Evolutionary conservation across 2,329 filamentous ascomycete species (phyloP).

Genomic region (Curvularia sp.): DNA sequence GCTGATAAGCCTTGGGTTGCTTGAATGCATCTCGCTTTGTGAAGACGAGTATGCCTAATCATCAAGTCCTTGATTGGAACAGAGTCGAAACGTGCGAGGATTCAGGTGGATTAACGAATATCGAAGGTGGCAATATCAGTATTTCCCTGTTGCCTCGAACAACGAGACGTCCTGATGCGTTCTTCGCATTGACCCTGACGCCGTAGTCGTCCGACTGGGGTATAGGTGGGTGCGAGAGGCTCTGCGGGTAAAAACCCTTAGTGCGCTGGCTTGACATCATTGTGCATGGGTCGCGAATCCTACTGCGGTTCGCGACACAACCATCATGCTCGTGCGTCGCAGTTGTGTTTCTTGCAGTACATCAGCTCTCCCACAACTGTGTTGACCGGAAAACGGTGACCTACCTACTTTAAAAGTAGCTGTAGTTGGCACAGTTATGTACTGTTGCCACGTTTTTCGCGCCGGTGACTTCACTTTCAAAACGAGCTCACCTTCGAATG

Average conservation of each 20-base stretch:
- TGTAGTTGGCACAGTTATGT: too few relatives aligned
- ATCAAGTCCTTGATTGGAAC: not conserved
- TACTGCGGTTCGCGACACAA: slow-evolving; percentile 9
- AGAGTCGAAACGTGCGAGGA: not conserved
- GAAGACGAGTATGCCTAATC: not conserved
- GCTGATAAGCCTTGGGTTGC: slow-evolving; percentile 4
- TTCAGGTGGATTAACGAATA: not conserved
- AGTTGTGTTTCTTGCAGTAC: not conserved
- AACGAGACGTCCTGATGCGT: not conserved
- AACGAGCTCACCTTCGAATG: too few relatives aligned
- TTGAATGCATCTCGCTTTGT: not conserved
- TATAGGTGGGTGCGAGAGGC: slow-evolving; percentile 13
- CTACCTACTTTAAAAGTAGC: too few relatives aligned
- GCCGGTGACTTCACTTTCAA: too few relatives aligned
- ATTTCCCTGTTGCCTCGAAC: not conserved
- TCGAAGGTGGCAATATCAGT: not conserved
- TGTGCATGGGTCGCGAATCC: slow-evolving; percentile 7
- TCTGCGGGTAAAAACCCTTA: slow-evolving; percentile 18
- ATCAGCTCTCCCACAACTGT: too few relatives aligned
- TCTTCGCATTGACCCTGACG: slow-evolving; percentile 1
- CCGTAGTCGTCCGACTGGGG: slow-evolving; percentile 14
- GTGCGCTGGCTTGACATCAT: slow-evolving; percentile 13
- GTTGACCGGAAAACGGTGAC: too few relatives aligned
- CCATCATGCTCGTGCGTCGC: not conserved
- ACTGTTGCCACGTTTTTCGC: too few relatives aligned